Base-by-base conservation (phyloP, 805 yeast genomes). In the Kregervanrija fluxuum region DNA sequence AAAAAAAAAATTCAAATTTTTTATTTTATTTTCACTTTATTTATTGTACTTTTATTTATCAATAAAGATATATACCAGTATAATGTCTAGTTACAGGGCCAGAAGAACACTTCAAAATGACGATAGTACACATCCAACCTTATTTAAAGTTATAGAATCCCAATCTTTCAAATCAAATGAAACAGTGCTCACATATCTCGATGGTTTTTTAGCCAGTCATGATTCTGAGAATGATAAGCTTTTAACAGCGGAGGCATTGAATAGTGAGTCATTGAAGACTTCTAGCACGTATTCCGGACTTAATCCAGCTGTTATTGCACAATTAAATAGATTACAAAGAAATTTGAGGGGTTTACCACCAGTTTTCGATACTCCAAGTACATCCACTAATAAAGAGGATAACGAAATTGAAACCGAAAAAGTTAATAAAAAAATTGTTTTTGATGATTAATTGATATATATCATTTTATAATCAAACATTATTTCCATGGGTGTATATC, bases 311-410 rank as follows among this genome's bases (percentile, higher is more conserved):
- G 56, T 52, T 6, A 44, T 62, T 14, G 55, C 64, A 34, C 69
- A 65, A 44, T 45, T 66, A 42, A 64, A 64, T 42, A 60, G 70
- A 48, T 51, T 65, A 31, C 68, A 64, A 45, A 56, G 70, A 53
- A 68, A 62, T 35, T 49, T 66, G 13, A 53, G 67, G 44, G 70
- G 70, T 3, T 43, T 66, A 32, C 67, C 68, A 8, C 70, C 70
- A 4, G 49, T 66, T 11, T 47, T 64, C 37, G 46, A 57, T 13
- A 16, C 34, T 22, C n/a, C 30, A 12, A 16, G 35, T 15, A 10
- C 37, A 13, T 8, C 33, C 16, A 10, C 35, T 17, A 41, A 15
- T 28, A 10, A 15, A 33, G 35, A 41, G 15, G 11, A 33, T 13
- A 28, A 40, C 13, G 37, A 33, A 3, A 35, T 35, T 11, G 39